These are phyloP conservation scores for Exophiala dermatitidis DNA, from an alignment of 2,329 filamentous ascomycete genomes.

Conservation along the genomic window DNA sequence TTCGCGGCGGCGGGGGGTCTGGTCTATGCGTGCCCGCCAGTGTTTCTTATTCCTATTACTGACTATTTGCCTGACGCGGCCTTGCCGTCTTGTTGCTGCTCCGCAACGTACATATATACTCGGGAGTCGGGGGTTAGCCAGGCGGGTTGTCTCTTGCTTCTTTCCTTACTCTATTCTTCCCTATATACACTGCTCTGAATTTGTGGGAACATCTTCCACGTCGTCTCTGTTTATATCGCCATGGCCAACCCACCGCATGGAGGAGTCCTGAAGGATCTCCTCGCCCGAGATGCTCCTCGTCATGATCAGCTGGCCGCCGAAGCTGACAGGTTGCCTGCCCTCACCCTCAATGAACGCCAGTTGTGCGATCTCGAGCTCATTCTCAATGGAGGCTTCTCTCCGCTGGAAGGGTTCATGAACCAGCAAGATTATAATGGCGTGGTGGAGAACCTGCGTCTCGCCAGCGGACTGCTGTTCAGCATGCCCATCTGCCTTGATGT, in stretches of 20 bases:
- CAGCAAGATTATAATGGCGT: conserved; percentile 95
- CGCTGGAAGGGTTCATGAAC: conserved; percentile 96
- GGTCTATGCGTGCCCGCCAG: not conserved
- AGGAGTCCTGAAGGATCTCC: conserved; percentile 94
- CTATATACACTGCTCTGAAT: not conserved
- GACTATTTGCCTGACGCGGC: not conserved
- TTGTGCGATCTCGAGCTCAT: conserved; percentile 97
- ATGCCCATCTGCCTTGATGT: conserved; percentile 96
- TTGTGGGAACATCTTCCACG: not conserved
- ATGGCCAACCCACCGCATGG: conserved; percentile 63
- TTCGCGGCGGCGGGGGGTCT: not conserved
- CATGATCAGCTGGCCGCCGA: conserved; percentile 73
- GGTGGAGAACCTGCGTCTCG: conserved; percentile 78
- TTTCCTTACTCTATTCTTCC: not conserved
- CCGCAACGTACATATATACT: not conserved
- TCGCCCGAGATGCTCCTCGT: conserved; percentile 82
- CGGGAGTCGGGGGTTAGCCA: too few species aligned
- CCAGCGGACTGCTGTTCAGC: conserved; percentile 82
- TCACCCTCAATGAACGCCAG: conserved; percentile 84
- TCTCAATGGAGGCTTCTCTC: conserved; percentile 95
- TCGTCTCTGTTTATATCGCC: not conserved
- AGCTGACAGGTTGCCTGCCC: conserved; percentile 76
- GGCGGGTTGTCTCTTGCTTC: not conserved
- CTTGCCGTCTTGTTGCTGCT: not conserved
- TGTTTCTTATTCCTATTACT: not conserved